These are phyloP conservation scores for Colletotrichum sp. DNA, from an alignment of 2,329 filamentous ascomycete genomes.

Conservation along the genomic window DNA sequence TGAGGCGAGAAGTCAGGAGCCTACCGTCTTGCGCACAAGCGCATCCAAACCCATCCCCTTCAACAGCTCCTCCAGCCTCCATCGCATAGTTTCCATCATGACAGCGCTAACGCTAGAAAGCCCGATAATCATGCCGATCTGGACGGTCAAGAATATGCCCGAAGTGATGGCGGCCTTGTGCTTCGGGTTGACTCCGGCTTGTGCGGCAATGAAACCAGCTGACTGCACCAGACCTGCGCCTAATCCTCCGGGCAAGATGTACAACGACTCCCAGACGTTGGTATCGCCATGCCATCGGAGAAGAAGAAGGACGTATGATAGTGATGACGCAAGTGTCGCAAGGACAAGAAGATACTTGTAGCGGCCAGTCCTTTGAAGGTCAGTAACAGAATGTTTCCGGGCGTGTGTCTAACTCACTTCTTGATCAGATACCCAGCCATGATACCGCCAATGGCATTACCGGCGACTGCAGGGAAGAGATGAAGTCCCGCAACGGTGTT, in stretches of 20 bases:
- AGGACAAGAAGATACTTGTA: slow-evolving; percentile 62
- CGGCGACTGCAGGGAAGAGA: slow-evolving; percentile 70
- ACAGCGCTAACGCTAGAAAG: slow-evolving; percentile 42
- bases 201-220: slow-evolving; percentile 46
- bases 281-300: slow-evolving; percentile 66
- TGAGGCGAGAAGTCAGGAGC: neutral
- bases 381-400: neutral
- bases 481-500: slow-evolving; percentile 65
- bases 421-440: slow-evolving; percentile 63
- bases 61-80: slow-evolving; percentile 19
- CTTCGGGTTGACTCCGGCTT: slow-evolving; percentile 40
- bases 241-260: slow-evolving; percentile 60
- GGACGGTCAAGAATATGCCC: slow-evolving; percentile 41
- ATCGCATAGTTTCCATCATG: slow-evolving; percentile 28
- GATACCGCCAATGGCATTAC: slow-evolving; percentile 70
- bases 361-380: slow-evolving; percentile 53
- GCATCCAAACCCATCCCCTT: slow-evolving; percentile 14
- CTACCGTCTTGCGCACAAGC: slow-evolving; percentile 15
- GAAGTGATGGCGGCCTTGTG: slow-evolving; percentile 46
- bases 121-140: slow-evolving; percentile 42
- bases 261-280: slow-evolving; percentile 58
- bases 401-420: slow-evolving; percentile 29
- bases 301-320: slow-evolving; percentile 58
- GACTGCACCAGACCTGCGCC: slow-evolving; percentile 45
- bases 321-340: slow-evolving; percentile 52